Base-by-base conservation (phyloP, 768 basidiomycete genomes). In the Auricularia sp. region DNA sequence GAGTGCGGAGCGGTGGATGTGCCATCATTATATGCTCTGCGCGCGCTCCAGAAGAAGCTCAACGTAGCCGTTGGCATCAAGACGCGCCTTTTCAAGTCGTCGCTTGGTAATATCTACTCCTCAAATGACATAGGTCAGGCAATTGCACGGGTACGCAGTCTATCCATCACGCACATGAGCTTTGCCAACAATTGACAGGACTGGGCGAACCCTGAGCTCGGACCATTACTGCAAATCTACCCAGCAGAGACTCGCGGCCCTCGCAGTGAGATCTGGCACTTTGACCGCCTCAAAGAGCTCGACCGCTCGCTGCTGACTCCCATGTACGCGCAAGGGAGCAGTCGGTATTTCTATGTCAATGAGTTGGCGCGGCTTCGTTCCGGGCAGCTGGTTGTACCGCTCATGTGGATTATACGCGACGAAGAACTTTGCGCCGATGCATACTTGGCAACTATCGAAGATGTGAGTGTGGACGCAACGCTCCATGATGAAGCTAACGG, bases 321-420 rank as follows among this genome's bases (percentile, higher is more conserved):
- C 65, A 69, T 69, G 69, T 69, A 45, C 24, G 42, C 16, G 8
- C 8, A 6, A 44, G 8, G 8, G 6, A 16, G 16, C 16, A 16
- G 42, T 44, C 42, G 42, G 16, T 16, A 44, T 16, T 44, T 7
- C 42, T 74, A 68, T 67, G 54, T 75, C 58, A 37, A 71, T 21
- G 72, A 75, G 63, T 21, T 74, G 4, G 61, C 70, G 13, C 64
- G 69, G 58, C 63, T 71, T 3, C 13, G 44, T 21, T 58, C 67
- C 61, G 65, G 69, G 11, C 16, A 42, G 3, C 69, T 65, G 63
- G 67, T 71, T 2, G 65, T 74, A 8, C 71, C 70, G 1, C 3
- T 68, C 11, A 24, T 65, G 8, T 74, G 73, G 75, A 56, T 75
- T n/a, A 56, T 18, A 21, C 13, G 21, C 47, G 37, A 58, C 2